Conservation (phyloP, 306 rosid genomes). For the Aeschynomene evenia region DNA sequence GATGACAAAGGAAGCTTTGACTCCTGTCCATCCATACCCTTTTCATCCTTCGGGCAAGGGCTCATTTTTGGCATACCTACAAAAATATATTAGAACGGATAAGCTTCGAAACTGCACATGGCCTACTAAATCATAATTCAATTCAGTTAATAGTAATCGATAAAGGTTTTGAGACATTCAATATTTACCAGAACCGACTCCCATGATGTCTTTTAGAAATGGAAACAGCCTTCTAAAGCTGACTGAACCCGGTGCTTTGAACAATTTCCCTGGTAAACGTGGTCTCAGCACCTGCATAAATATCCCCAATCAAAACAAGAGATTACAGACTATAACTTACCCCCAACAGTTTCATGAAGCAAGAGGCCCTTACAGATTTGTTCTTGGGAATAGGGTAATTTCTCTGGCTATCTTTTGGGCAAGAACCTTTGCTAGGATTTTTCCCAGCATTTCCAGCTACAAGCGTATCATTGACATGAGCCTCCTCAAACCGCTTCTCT, state of each 20-base stretch:
- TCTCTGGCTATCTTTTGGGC: not conserved
- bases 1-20: slow-evolving; percentile 13
- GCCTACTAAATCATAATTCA: not conserved
- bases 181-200: slow-evolving; percentile 42
- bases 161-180: not conserved
- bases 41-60: slow-evolving; percentile 15
- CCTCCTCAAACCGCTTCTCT: slow-evolving; percentile 13
- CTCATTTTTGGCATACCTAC: slow-evolving; percentile 36
- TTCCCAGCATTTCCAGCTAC: not conserved
- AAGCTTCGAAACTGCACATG: not conserved
- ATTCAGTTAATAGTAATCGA: not conserved
- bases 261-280: slow-evolving; percentile 56
- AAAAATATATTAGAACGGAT: slow-evolving; percentile 15
- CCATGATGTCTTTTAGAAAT: slow-evolving; percentile 40
- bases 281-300: slow-evolving; percentile 55
- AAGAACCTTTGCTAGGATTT: slow-evolving; percentile 7
- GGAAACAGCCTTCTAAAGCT: slow-evolving; percentile 73
- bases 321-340: not conserved
- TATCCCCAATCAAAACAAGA: slow-evolving; percentile 9
- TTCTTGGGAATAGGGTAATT: slow-evolving; percentile 21
- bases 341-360: not conserved
- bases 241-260: slow-evolving; percentile 69
- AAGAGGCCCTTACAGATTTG: slow-evolving; percentile 40
- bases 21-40: not conserved
- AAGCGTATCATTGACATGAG: not conserved